phyloP scores from a whole-genome alignment of 2,329 filamentous ascomycete species.

The Emericellopsis cladophorae region DNA sequence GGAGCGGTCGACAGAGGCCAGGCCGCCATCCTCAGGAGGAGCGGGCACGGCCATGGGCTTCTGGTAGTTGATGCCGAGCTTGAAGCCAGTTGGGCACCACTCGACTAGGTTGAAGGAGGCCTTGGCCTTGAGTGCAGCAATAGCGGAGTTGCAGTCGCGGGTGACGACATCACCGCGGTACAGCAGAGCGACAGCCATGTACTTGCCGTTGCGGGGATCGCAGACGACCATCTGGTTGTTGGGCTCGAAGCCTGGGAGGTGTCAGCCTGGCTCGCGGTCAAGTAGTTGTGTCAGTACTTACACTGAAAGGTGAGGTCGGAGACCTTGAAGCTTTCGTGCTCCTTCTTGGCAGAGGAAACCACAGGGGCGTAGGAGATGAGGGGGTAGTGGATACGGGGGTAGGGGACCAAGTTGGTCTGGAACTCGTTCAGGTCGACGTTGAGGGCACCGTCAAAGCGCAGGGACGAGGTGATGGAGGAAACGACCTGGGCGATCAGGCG shows the following conservation, averaged over 20 bases:
- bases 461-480: conserved; percentile 60
- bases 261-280: not conserved
- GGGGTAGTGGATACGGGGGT: conserved; percentile 63
- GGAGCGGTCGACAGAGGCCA: conserved; percentile 48
- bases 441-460: conserved; percentile 60
- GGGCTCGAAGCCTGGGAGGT: conserved; percentile 51
- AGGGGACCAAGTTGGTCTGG: conserved; percentile 65
- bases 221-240: conserved; percentile 73
- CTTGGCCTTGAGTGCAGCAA: conserved; percentile 58
- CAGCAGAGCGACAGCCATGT: conserved; percentile 62
- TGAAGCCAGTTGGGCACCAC: conserved; percentile 67
- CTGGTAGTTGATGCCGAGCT: conserved; percentile 66
- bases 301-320: conserved; percentile 64
- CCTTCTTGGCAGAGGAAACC: conserved; percentile 61
- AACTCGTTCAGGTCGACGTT: conserved; percentile 69
- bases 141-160: conserved; percentile 55
- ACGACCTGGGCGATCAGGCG: conserved; percentile 63
- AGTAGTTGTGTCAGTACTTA: conserved; percentile 23
- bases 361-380: conserved; percentile 63
- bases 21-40: conserved; percentile 40
- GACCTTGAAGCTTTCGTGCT: conserved; percentile 81
- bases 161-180: conserved; percentile 63
- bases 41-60: conserved; percentile 48
- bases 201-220: conserved; percentile 62
- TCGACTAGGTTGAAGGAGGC: conserved; percentile 61